A percentile compares a stretch with the other conserved stretches of the same genome.
Evolutionary conservation across 164 flowering plant genomes (phyloP).

Genomic region (Pachysandra terminalis): DNA sequence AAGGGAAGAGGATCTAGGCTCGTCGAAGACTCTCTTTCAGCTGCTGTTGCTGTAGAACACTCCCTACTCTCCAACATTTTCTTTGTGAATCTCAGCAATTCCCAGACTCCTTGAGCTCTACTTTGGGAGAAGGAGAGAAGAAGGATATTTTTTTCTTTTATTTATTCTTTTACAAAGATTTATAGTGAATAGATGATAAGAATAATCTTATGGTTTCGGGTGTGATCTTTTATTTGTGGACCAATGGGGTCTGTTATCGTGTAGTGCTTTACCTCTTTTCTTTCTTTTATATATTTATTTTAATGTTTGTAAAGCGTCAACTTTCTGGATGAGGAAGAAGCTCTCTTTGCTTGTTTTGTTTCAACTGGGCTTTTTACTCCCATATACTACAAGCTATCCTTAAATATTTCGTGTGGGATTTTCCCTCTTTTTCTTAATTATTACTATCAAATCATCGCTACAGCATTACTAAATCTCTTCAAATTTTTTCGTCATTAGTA

Average conservation of each 20-base stretch:
- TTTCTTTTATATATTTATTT: background rate
- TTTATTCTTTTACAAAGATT: background rate
- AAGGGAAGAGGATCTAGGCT: background rate
- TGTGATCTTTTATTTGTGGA: background rate
- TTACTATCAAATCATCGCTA: too few species aligned
- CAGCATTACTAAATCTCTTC: too few species aligned
- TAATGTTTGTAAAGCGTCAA: background rate
- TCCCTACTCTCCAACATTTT: constrained; percentile 22
- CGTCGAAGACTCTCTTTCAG: constrained; percentile 8
- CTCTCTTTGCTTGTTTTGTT: too few species aligned
- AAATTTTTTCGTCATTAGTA: too few species aligned
- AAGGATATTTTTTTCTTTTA: background rate
- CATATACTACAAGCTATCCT: too few species aligned
- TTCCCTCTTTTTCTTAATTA: too few species aligned
- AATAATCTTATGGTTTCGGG: background rate
- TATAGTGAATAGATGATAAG: background rate
- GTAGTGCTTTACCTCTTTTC: background rate
- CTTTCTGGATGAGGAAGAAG: background rate
- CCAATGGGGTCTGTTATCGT: constrained; percentile 21
- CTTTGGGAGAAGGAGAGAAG: too few species aligned
- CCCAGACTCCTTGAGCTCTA: too few species aligned
- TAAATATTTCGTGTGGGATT: too few species aligned
- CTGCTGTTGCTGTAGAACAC: constrained; percentile 3
- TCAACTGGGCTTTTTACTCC: too few species aligned
- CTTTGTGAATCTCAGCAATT: background rate